Base-by-base conservation (phyloP, 176 grass and related monocot species). In the Triticum dicoccoides region DNA sequence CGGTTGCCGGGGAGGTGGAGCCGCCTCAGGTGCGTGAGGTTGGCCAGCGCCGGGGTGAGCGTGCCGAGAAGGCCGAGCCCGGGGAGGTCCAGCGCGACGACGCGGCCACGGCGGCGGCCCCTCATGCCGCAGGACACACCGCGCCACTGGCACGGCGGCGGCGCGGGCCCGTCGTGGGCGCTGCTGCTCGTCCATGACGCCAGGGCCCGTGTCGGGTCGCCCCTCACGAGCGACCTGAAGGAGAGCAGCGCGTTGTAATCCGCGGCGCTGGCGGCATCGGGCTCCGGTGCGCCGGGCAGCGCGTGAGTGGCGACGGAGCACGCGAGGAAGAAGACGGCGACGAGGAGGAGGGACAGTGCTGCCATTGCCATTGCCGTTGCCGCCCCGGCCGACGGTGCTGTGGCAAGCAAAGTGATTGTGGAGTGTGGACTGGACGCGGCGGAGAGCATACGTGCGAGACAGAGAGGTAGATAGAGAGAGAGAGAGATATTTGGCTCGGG, bases 91-190 rank as follows among this genome's bases (percentile, higher is more conserved):
- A 82, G 8, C 3, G 27, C 71, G 1, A 82, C 72, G 14, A 88
- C 79, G 32, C 62, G 86, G 61, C 79, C 86, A 13, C 7, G 42
- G 4, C 86, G 62, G 21, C 8, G 47, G 10, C 86, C 80, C 1
- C 17, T 67, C n/a, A 18, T 1, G 11, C 80, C 80, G 11, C 86
- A 88, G 1, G 4, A 20, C 71, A 87, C 78, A 4, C 85, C 85
- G 4, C 3, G 78, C 85, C 78, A 79, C 15, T 27, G 52, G 78
- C 77, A 87, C 21, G 41, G 72, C 42, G 41, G 23, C 8, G 42
- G 72, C 42, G 42, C 23, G 24, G 73, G 17, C 24, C 6, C 44
- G 42, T 17, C 27, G 72, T 29, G 45, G 72, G n/a, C 7, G 70
- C 39, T 30, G 70, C 21, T 44, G 71, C n/a, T 45, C 42, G 25